These are phyloP conservation scores for Aquilaria malaccensis DNA, from an alignment of 345 rosid genomes.

Conservation along the genomic window DNA sequence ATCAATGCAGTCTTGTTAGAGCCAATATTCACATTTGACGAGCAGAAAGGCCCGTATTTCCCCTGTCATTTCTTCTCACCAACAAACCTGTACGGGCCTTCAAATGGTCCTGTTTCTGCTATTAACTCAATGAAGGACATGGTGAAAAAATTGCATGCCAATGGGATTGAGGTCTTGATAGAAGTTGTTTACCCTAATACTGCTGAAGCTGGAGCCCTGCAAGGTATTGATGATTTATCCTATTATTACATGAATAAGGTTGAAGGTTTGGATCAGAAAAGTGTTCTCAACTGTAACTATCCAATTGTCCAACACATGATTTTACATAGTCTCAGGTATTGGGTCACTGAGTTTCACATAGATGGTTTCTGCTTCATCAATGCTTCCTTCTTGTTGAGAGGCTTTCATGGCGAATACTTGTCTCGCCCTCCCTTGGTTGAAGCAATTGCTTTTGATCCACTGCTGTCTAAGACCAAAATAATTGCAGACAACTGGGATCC, in stretches of 20 bases:
- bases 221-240: conserved; percentile 65
- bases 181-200: conserved; percentile 86
- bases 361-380: conserved; percentile 90
- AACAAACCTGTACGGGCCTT: conserved; percentile 43
- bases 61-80: conserved; percentile 85
- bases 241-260: conserved; percentile 39
- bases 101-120: conserved; percentile 38
- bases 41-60: conserved; percentile 66
- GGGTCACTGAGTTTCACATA: conserved; percentile 81
- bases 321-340: conserved; percentile 70
- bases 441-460: conserved; percentile 86
- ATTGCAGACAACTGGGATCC: conserved; percentile 84
- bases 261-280: conserved; percentile 28
- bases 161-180: conserved; percentile 72
- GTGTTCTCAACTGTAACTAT: conserved; percentile 63
- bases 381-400: conserved; percentile 65
- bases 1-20: conserved; percentile 77
- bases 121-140: conserved; percentile 73
- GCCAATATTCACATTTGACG: conserved; percentile 69
- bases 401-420: conserved; percentile 55
- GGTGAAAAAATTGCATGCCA: conserved; percentile 76
- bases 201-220: conserved; percentile 52
- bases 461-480: conserved; percentile 67
- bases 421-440: conserved; percentile 84
- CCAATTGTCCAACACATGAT: conserved; percentile 68